Percentiles rank a stretch among this genome's conserved stretches.
phyloP scores from a whole-genome alignment of 2,329 filamentous ascomycete genomes.

The Aspergillus puulaauensis region DNA sequence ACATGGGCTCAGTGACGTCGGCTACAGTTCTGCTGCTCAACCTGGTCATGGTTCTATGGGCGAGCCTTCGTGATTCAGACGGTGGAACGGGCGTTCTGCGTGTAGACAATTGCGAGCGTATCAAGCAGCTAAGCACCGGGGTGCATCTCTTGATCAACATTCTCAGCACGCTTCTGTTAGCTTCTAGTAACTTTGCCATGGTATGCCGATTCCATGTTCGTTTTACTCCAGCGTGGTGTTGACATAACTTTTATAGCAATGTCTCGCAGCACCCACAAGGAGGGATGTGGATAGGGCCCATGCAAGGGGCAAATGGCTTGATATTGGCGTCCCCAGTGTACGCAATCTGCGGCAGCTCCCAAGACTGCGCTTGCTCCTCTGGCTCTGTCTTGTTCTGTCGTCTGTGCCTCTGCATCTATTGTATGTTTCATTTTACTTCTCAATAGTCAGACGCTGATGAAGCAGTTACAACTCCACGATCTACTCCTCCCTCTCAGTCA shows the following conservation, averaged over 20 bases:
- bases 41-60: background rate
- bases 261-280: slow-evolving; percentile 51
- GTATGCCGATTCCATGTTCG: background rate
- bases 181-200: slow-evolving; percentile 52
- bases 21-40: background rate
- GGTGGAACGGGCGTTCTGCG: background rate
- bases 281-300: slow-evolving; percentile 52
- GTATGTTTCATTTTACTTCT: background rate
- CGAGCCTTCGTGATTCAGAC: background rate
- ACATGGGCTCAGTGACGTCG: background rate
- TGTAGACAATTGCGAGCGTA: background rate
- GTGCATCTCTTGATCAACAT: slow-evolving; percentile 52
- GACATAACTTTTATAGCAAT: slow-evolving; percentile 43
- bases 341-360: slow-evolving; percentile 30
- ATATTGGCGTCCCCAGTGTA: slow-evolving; percentile 44
- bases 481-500: background rate
- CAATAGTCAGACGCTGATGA: background rate
- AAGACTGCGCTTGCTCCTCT: slow-evolving; percentile 26
- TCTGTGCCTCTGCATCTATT: slow-evolving; percentile 17
- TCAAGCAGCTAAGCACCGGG: slow-evolving; percentile 3
- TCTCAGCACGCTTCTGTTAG: slow-evolving; percentile 46
- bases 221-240: background rate
- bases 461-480: background rate
- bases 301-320: slow-evolving; percentile 39
- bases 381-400: slow-evolving; percentile 13